phyloP scores from a whole-genome alignment of 176 grass and related monocot species.

The Phoenix dactylifera region DNA sequence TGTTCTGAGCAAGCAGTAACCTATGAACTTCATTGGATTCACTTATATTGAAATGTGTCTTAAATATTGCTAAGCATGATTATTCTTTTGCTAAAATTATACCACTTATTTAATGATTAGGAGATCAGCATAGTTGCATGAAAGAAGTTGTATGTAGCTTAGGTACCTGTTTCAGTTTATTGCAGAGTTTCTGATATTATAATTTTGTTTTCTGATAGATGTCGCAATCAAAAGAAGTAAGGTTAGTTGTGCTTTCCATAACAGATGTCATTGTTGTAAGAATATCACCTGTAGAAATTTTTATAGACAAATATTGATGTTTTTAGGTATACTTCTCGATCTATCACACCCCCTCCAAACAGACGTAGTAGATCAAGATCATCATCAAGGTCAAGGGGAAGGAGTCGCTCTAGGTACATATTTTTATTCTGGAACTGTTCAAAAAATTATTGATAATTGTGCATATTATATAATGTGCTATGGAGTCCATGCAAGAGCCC shows the following conservation, averaged over 20 bases:
- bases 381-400: constrained; percentile 37
- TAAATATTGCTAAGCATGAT: too few species aligned
- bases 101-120: too few species aligned
- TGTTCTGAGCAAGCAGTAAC: too few species aligned
- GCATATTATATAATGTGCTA: constrained; percentile 2
- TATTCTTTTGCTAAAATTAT: too few species aligned
- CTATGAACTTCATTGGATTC: too few species aligned
- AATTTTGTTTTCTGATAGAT: constrained; percentile 37
- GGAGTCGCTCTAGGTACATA: constrained; percentile 78
- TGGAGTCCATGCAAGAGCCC: background rate
- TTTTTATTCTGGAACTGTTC: constrained; percentile 4
- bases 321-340: constrained; percentile 82
- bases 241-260: constrained; percentile 34
- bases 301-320: background rate
- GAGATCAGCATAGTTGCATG: too few species aligned
- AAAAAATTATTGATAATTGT: background rate
- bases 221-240: constrained; percentile 94
- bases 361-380: constrained; percentile 33
- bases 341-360: constrained; percentile 67
- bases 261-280: background rate
- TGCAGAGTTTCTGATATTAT: constrained; percentile 17
- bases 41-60: too few species aligned
- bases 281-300: constrained; percentile 4
- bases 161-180: background rate
- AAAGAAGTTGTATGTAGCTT: too few species aligned